These are phyloP conservation scores for Neurospora tetraspora DNA, from an alignment of 495 filamentous ascomycete genomes.

Conservation along the genomic window DNA sequence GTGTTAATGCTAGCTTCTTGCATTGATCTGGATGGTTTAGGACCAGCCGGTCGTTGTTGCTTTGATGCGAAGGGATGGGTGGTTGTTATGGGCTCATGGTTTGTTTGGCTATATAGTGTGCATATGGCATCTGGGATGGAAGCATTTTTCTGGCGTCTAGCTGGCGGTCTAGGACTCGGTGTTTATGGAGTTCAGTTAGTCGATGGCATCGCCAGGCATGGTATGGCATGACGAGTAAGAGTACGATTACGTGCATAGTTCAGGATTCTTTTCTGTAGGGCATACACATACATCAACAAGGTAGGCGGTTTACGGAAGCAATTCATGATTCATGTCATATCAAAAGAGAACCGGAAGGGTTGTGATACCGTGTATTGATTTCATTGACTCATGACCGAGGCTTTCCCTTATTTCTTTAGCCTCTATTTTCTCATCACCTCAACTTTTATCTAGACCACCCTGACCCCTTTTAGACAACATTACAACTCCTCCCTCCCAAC, in stretches of 20 bases:
- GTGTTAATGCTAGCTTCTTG: conserved; percentile 43
- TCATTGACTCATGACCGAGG: not conserved
- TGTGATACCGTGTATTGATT: not conserved
- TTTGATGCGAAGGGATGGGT: not conserved
- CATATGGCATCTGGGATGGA: conserved; percentile 2
- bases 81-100: not conserved
- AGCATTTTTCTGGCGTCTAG: not conserved
- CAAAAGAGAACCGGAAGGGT: not conserved
- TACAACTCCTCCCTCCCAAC: not conserved
- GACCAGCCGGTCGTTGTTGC: not conserved
- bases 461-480: not conserved
- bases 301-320: not conserved
- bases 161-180: not conserved
- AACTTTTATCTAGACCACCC: not conserved
- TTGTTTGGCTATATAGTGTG: not conserved
- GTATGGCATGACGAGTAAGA: not conserved
- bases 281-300: not conserved
- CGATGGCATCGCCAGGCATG: not conserved
- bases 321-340: not conserved
- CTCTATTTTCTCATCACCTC: not conserved
- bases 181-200: not conserved
- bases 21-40: conserved; percentile 17
- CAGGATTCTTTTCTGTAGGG: not conserved
- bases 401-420: not conserved
- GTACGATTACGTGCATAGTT: not conserved